A percentile compares a stretch with the other conserved stretches of the same genome.
phyloP scores from a whole-genome alignment of 495 filamentous ascomycete genomes.

The Beverwykella pulmonaria region DNA sequence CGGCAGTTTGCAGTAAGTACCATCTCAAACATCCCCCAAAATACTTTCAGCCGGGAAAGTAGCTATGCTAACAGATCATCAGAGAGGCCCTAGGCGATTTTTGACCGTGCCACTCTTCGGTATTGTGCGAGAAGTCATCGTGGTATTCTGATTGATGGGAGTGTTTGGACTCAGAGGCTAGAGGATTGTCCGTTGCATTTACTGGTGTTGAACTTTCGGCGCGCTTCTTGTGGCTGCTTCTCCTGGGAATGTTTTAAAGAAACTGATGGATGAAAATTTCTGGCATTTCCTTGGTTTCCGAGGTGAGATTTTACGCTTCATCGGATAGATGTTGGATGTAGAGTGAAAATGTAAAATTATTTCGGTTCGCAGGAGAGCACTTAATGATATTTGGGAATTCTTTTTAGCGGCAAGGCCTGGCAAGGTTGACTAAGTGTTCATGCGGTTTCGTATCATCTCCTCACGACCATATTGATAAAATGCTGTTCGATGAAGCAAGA shows the following conservation, averaged over 20 bases:
- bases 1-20: not conserved
- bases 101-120: not conserved
- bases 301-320: not conserved
- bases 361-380: no score
- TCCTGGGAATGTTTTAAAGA: not conserved
- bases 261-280: not conserved
- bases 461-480: no score
- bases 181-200: slow-evolving; percentile 1
- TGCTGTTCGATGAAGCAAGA: no score
- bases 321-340: not conserved
- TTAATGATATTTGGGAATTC: no score
- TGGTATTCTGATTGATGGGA: not conserved
- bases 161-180: not conserved
- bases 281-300: not conserved
- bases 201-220: slow-evolving; percentile 1
- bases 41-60: not conserved
- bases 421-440: no score
- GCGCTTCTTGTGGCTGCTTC: not conserved
- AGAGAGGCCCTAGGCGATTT: not conserved
- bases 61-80: not conserved
- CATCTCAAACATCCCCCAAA: not conserved
- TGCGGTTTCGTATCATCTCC: no score
- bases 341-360: not conserved
- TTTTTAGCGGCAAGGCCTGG: no score
- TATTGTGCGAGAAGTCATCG: slow-evolving; percentile 2